Percentiles rank a stretch among this genome's conserved stretches.
Conservation (phyloP, 768 basidiomycete genomes). For the Obba rivulosa region DNA sequence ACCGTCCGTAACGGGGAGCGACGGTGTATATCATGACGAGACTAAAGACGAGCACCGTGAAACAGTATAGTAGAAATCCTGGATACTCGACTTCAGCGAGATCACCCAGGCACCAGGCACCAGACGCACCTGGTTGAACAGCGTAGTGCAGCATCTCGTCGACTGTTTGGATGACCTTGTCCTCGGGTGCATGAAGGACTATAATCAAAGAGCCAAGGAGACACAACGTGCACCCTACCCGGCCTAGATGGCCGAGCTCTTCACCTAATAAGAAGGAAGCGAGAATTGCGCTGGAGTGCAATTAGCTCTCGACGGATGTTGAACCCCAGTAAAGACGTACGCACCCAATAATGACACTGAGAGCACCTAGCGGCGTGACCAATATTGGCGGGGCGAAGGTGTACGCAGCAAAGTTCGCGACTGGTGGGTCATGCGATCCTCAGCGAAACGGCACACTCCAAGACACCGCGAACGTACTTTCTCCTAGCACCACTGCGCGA, state of each 20-base stretch:
- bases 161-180: constrained; percentile 88
- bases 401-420: constrained; percentile 93
- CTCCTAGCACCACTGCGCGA: constrained; percentile 79
- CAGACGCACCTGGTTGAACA: constrained; percentile 75
- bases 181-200: constrained; percentile 93
- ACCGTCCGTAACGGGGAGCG: constrained; percentile 80
- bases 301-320: constrained; percentile 1
- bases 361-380: constrained; percentile 96
- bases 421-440: constrained; percentile 26
- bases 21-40: constrained; percentile 84
- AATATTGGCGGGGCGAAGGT: constrained; percentile 97
- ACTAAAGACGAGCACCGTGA: constrained; percentile 76
- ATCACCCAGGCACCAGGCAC: neutral
- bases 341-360: constrained; percentile 94
- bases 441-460: no score
- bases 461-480: constrained; percentile 49
- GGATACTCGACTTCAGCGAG: neutral
- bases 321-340: constrained; percentile 21
- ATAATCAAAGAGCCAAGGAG: constrained; percentile 89
- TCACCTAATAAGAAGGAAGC: constrained; percentile 92
- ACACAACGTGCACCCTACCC: constrained; percentile 80
- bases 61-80: constrained; percentile 92
- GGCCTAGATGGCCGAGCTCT: constrained; percentile 89
- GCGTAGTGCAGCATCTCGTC: constrained; percentile 91
- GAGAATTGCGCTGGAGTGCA: constrained; percentile 67